phyloP scores from a whole-genome alignment of 768 basidiomycete genomes.

The Boletus bicolor region DNA sequence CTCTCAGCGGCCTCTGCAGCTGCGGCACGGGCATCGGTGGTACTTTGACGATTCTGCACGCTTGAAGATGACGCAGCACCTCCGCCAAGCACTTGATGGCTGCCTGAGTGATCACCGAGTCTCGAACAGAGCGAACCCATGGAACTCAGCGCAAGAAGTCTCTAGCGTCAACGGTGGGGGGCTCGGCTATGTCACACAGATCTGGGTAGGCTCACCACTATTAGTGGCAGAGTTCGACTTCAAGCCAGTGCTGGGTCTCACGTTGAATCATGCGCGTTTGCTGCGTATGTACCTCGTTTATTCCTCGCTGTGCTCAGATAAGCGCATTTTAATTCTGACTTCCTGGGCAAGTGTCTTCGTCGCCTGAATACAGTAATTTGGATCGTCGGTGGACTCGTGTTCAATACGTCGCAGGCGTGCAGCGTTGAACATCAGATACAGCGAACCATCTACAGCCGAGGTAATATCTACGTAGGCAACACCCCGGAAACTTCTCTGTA shows the following conservation, averaged over 20 bases:
- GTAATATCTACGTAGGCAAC: slow-evolving; percentile 20
- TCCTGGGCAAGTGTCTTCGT: background rate
- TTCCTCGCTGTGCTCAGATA: slow-evolving; percentile 13
- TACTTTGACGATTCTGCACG: slow-evolving; percentile 23
- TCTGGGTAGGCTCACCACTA: background rate
- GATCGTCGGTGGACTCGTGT: background rate
- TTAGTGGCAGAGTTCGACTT: background rate
- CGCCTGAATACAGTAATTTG: background rate
- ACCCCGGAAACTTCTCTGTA: slow-evolving; percentile 43
- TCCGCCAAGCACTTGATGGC: slow-evolving; percentile 50
- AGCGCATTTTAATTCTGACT: slow-evolving; percentile 1
- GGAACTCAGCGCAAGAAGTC: background rate
- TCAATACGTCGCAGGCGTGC: background rate
- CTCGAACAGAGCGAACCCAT: slow-evolving; percentile 66
- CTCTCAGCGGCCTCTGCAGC: slow-evolving; percentile 63
- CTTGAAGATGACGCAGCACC: slow-evolving; percentile 27
- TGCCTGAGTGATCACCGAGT: slow-evolving; percentile 37
- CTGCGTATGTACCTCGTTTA: slow-evolving; percentile 20
- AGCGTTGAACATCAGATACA: background rate
- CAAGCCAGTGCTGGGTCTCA: slow-evolving; percentile 13
- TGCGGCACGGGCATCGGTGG: slow-evolving; percentile 47
- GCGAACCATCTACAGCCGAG: background rate
- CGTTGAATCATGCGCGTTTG: slow-evolving; percentile 7
- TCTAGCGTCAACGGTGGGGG: background rate
- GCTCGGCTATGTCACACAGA: background rate